phyloP scores from a whole-genome alignment of 2,329 filamentous ascomycete genomes.

The Salinomyces thailandicus region DNA sequence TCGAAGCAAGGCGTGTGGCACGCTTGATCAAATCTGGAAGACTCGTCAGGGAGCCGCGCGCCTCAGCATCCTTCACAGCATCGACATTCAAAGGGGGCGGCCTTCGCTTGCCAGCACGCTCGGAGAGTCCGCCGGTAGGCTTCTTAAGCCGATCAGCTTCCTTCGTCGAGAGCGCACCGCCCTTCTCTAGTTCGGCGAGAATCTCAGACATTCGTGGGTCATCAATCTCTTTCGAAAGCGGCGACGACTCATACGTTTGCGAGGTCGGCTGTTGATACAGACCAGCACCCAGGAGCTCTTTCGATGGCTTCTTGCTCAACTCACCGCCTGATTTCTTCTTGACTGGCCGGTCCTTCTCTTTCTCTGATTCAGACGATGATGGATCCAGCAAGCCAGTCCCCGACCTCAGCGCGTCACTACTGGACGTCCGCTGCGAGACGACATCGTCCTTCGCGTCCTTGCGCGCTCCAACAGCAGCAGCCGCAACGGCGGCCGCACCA shows the following conservation, averaged over 20 bases:
- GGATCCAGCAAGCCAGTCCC: slow-evolving; percentile 28
- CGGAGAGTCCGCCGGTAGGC: slow-evolving; percentile 26
- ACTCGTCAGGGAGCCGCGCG: slow-evolving; percentile 81
- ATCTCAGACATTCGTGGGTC: slow-evolving; percentile 21
- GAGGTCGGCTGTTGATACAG: slow-evolving; percentile 9
- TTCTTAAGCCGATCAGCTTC: slow-evolving; percentile 23
- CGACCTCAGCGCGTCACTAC: slow-evolving; percentile 20
- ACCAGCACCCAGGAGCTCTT: slow-evolving; percentile 13
- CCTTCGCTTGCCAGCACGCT: slow-evolving; percentile 32
- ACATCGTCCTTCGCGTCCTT: slow-evolving; percentile 1
- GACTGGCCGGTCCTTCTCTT: neutral
- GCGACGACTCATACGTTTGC: slow-evolving; percentile 14
- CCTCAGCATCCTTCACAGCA: slow-evolving; percentile 68
- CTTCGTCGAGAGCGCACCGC: slow-evolving; percentile 21
- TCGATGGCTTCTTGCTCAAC: slow-evolving; percentile 11
- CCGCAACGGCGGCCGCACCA: slow-evolving; percentile 3
- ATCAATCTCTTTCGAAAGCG: slow-evolving; percentile 12
- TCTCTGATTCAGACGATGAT: slow-evolving; percentile 25
- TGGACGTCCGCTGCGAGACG: slow-evolving; percentile 9
- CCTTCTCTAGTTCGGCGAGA: slow-evolving; percentile 23
- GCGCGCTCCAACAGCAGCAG: slow-evolving; percentile 1
- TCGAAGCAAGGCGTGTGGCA: slow-evolving; percentile 74
- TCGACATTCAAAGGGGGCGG: slow-evolving; percentile 74
- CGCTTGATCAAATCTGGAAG: slow-evolving; percentile 81
- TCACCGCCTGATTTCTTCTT: slow-evolving; percentile 8